Base-by-base conservation (phyloP, 805 yeast species). In the Candida ulmi region DNA sequence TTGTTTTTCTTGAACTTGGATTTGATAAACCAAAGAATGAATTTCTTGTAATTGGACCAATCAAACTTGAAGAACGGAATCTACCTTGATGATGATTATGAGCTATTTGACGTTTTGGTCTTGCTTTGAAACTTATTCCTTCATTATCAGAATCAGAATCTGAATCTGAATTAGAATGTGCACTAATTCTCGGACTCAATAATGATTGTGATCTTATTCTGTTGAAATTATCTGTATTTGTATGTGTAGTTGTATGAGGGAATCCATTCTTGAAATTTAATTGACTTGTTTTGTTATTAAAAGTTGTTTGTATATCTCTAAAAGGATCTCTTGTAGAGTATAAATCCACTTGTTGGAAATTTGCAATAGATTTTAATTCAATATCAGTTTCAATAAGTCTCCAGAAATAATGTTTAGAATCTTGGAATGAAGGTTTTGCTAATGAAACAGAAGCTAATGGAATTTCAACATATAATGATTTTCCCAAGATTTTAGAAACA, bases 381-480 rank as follows among this genome's bases (percentile, higher is more conserved):
- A 54, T 44, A 42, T 55, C 59, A 17, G 59, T 55, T 34, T 53
- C 51, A 8, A 46, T 13, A 11, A 55, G 30, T 36, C 48, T 45
- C 59, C 58, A 55, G 16, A 21, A 34, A 26, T 39, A 47, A 19
- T 39, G 42, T 21, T 30, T 42, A 2, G 32, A 13, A 12, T 34
- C 37, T 3, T 31, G 18, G 12, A 36, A 16, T 4, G 44, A 18
- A 4, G 58, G 58, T 38, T 52, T 48, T 4, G 42, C 46, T 8
- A 55, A 44, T 3, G 59, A 44, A n/a, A 50, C 44, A 4, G 60
- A 55, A n/a, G 55, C 54, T 29, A 67, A 41, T 6, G 74, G 74
- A 11, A 69, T 58, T 42, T 69, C 73, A 38, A 54, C 60, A 48
- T 59, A 66, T 12, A 69, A 42, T 1, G 71, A 60, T 40, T 61